These are phyloP conservation scores for Chrysosporium keratinophilum DNA, from an alignment of 2,329 filamentous ascomycete genomes.

Conservation along the genomic window DNA sequence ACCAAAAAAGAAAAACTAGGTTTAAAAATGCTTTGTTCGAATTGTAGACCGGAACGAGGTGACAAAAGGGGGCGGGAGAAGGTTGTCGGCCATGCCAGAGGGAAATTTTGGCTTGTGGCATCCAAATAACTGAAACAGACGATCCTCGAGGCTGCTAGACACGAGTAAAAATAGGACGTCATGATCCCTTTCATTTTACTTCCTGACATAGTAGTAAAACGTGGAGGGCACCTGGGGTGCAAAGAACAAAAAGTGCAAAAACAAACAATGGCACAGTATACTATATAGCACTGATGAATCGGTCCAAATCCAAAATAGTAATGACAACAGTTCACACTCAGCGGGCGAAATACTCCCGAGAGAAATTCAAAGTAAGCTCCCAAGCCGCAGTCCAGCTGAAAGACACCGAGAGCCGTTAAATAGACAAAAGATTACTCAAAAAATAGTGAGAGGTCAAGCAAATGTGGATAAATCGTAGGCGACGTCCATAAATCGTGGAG, in stretches of 20 bases:
- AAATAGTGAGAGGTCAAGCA: neutral
- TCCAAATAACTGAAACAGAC: too few species aligned
- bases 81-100: too few species aligned
- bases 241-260: neutral
- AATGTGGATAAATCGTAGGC: neutral
- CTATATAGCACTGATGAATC: neutral
- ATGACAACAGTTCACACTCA: neutral
- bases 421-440: neutral
- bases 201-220: too few species aligned
- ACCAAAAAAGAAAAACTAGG: too few species aligned
- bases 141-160: too few species aligned
- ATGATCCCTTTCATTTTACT: too few species aligned
- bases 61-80: too few species aligned
- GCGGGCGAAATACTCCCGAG: neutral
- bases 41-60: too few species aligned
- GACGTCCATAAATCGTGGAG: neutral
- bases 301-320: neutral
- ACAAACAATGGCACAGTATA: neutral
- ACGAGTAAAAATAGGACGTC: too few species aligned
- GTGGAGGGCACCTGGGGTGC: too few species aligned
- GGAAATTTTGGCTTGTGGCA: too few species aligned
- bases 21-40: too few species aligned
- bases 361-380: neutral
- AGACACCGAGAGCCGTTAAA: conserved; percentile 4
- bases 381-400: conserved; percentile 10